These are phyloP conservation scores for Silene conica DNA, from an alignment of 148 eudicot species.

Conservation along the genomic window DNA sequence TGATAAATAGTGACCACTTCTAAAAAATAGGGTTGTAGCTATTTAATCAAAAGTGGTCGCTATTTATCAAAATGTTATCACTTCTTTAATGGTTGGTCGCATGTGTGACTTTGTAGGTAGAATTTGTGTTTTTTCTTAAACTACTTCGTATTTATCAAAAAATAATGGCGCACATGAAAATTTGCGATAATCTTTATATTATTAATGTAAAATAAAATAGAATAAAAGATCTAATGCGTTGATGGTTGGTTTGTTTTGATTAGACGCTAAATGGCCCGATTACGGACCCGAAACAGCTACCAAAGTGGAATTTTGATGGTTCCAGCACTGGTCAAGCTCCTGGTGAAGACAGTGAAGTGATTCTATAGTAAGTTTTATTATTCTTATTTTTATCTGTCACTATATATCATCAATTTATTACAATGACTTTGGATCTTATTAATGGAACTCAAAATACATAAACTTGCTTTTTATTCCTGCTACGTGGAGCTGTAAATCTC, in stretches of 20 bases:
- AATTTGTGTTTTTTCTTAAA: too few species aligned
- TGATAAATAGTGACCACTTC: too few species aligned
- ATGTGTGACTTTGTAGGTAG: too few species aligned
- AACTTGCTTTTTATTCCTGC: background rate
- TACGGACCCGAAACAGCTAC: slow-evolving; percentile 41
- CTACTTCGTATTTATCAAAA: too few species aligned
- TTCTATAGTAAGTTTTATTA: slow-evolving; percentile 42
- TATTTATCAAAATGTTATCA: too few species aligned
- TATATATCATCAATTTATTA: background rate
- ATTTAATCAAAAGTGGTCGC: too few species aligned
- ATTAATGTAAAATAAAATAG: background rate
- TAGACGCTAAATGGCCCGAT: slow-evolving; percentile 39
- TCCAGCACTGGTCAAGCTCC: slow-evolving; percentile 60
- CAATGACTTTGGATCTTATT: background rate
- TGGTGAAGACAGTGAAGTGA: slow-evolving; percentile 61
- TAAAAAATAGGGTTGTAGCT: too few species aligned
- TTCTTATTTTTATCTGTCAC: background rate
- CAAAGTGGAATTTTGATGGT: slow-evolving; percentile 60
- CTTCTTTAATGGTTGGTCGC: too few species aligned
- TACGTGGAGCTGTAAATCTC: background rate
- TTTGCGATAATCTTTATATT: too few species aligned
- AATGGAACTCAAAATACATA: background rate
- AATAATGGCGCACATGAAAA: too few species aligned
- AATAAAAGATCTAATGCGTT: slow-evolving; percentile 2
- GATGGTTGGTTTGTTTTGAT: slow-evolving; percentile 7